Conservation (phyloP, 1,284 basidiomycete genomes). For the Marasmius fiardii region DNA sequence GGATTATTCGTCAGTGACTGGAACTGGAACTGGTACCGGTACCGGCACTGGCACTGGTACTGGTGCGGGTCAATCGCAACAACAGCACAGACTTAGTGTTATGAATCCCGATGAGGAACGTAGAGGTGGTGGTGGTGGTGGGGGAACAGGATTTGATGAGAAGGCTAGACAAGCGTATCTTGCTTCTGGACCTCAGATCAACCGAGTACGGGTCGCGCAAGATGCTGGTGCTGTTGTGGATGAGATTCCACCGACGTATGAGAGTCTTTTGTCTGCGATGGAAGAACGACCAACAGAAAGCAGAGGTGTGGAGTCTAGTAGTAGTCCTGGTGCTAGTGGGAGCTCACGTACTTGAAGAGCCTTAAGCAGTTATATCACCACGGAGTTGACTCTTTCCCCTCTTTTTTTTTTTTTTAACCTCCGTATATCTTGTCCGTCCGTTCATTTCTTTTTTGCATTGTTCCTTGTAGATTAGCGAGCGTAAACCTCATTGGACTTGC, state of each 20-base stretch:
- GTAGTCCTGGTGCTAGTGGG: no score
- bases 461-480: no score
- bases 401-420: no score
- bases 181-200: not conserved
- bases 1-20: not conserved
- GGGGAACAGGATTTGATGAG: conserved; percentile 18
- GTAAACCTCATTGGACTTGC: no score
- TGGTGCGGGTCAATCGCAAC: not conserved
- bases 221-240: conserved; percentile 15
- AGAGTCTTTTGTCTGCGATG: conserved; percentile 19
- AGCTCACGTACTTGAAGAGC: no score
- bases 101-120: not conserved
- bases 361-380: no score
- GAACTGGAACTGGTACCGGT: not conserved
- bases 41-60: not conserved
- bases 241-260: conserved; percentile 34
- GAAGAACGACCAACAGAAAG: no score
- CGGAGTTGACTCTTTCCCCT: no score
- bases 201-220: conserved; percentile 20
- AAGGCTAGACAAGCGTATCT: conserved; percentile 23
- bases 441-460: no score
- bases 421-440: no score
- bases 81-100: not conserved
- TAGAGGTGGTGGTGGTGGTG: not conserved
- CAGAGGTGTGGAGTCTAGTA: no score